Evolutionary conservation across 2,329 filamentous ascomycete species (phyloP).

Genomic region (Coniochaeta hoffmannii): DNA sequence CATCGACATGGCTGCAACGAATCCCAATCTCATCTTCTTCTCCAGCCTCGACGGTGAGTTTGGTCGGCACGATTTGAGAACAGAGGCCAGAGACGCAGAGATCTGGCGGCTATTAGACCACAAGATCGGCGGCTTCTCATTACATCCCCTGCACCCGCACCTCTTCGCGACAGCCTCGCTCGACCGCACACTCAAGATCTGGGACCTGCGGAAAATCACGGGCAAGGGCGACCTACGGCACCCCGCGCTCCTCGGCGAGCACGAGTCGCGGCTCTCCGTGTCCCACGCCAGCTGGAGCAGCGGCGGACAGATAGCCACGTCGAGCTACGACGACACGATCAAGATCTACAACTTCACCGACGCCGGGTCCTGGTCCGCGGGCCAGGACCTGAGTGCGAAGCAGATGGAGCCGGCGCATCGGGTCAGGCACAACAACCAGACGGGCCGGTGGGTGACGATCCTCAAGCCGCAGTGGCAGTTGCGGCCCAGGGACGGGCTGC

Average conservation of each 20-base stretch:
- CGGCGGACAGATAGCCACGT: conserved; percentile 79
- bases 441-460: conserved; percentile 85
- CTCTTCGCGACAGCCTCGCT: conserved; percentile 83
- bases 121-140: conserved; percentile 90
- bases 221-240: conserved; percentile 52
- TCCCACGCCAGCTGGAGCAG: conserved; percentile 88
- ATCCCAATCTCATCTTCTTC: conserved; percentile 74
- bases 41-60: conserved; percentile 78
- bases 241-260: conserved; percentile 70
- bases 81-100: conserved; percentile 47
- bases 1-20: conserved; percentile 65
- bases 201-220: conserved; percentile 78
- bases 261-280: conserved; percentile 75
- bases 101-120: conserved; percentile 76
- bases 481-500: conserved; percentile 66
- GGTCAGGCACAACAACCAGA: conserved; percentile 90
- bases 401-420: conserved; percentile 62
- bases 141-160: conserved; percentile 74
- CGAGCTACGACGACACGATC: conserved; percentile 89
- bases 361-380: conserved; percentile 50
- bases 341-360: conserved; percentile 80
- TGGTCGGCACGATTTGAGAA: conserved; percentile 72
- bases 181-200: conserved; percentile 82
- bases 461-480: conserved; percentile 82
- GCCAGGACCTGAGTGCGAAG: conserved; percentile 47